Evolutionary conservation across 495 filamentous ascomycete species (phyloP).

Genomic region (Neohortaea acidophila): DNA sequence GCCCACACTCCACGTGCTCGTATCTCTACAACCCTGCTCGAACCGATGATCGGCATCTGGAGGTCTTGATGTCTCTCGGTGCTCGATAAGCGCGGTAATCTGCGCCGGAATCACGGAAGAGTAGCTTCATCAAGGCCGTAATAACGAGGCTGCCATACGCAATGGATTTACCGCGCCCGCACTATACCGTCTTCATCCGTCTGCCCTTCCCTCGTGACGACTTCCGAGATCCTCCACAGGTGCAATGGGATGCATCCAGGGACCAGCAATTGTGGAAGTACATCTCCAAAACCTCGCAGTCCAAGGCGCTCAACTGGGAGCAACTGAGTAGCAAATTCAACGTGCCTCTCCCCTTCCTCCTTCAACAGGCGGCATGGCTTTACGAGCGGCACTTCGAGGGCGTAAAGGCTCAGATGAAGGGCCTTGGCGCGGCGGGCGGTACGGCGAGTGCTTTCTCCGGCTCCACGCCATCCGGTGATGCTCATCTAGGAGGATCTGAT

Average conservation of each 20-base stretch:
- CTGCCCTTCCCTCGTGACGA: constrained; percentile 74
- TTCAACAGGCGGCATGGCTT: constrained; percentile 89
- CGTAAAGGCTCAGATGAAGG: constrained; percentile 79
- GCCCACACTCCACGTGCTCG: too few species aligned
- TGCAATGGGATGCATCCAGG: constrained; percentile 63
- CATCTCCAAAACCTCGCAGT: constrained; percentile 57
- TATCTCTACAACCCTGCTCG: too few species aligned
- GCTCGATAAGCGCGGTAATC: too few species aligned
- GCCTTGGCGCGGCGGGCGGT: constrained; percentile 34
- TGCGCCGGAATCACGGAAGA: too few species aligned
- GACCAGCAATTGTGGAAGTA: constrained; percentile 83
- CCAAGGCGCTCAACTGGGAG: constrained; percentile 32
- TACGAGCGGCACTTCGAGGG: constrained; percentile 82
- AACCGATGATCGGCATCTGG: too few species aligned
- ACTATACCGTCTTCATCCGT: constrained; percentile 66
- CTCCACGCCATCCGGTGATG: neutral
- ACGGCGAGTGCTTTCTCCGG: neutral
- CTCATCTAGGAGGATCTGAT: neutral
- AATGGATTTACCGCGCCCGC: too few species aligned
- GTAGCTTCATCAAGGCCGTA: too few species aligned
- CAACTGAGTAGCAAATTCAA: constrained; percentile 36
- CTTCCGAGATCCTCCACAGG: constrained; percentile 79
- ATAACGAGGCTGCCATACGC: too few species aligned
- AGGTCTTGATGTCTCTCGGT: too few species aligned
- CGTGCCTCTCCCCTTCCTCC: constrained; percentile 72